phyloP scores from a whole-genome alignment of 2,329 filamentous ascomycete genomes.

The Cladophialophora immunda region DNA sequence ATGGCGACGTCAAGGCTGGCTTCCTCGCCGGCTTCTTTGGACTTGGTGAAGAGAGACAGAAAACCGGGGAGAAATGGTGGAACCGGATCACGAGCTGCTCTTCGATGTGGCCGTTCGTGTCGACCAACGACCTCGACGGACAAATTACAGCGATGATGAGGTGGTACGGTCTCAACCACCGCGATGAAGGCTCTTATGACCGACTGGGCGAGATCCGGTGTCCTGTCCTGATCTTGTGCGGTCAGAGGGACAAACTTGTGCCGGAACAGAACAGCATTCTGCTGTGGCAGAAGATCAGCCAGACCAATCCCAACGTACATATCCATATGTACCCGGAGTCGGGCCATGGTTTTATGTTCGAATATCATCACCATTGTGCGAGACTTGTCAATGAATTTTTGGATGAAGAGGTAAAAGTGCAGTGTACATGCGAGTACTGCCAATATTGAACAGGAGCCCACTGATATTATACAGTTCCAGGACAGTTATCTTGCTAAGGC shows the following conservation, averaged over 20 bases:
- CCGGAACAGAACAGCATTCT: slow-evolving; percentile 12
- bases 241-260: slow-evolving; percentile 7
- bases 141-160: slow-evolving; percentile 6
- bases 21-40: slow-evolving; percentile 13
- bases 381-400: slow-evolving; percentile 15
- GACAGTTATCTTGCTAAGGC: neutral
- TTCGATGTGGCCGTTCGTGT: neutral
- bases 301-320: slow-evolving; percentile 8
- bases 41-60: slow-evolving; percentile 2
- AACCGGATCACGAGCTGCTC: neutral
- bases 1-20: neutral
- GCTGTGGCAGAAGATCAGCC: slow-evolving; percentile 18
- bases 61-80: slow-evolving; percentile 6
- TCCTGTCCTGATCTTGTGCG: slow-evolving; percentile 11
- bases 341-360: slow-evolving; percentile 16
- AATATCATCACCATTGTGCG: slow-evolving; percentile 19
- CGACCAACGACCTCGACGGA: slow-evolving; percentile 3
- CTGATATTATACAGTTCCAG: slow-evolving; percentile 6
- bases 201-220: slow-evolving; percentile 13
- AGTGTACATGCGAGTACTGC: slow-evolving; percentile 13
- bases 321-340: slow-evolving; percentile 13
- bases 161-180: slow-evolving; percentile 3
- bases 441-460: slow-evolving; percentile 8
- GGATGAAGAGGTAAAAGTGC: slow-evolving; percentile 7
- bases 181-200: slow-evolving; percentile 17